These are phyloP conservation scores for Fusarium avenaceum DNA, from an alignment of 2,329 filamentous ascomycete species.

Conservation along the genomic window DNA sequence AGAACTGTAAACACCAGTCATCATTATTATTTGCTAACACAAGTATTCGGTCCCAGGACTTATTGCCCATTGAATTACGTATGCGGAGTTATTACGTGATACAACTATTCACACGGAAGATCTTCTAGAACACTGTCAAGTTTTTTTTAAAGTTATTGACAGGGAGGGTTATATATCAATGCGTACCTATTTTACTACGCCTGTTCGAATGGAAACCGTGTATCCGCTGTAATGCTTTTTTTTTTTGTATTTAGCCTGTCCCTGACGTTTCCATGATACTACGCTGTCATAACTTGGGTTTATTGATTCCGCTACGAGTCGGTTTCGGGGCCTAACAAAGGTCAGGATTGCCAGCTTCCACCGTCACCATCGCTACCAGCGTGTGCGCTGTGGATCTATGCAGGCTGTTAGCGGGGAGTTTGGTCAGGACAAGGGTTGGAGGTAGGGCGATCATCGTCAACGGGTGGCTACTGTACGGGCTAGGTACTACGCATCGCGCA, in stretches of 20 bases:
- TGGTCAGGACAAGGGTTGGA: slow-evolving; percentile 41
- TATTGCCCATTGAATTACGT: background rate
- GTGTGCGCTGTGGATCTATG: slow-evolving; percentile 32
- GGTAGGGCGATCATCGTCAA: slow-evolving; percentile 51
- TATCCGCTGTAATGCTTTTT: background rate
- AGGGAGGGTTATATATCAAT: background rate
- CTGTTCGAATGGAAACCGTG: background rate
- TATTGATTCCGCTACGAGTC: slow-evolving; percentile 15
- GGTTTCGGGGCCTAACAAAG: slow-evolving; percentile 7
- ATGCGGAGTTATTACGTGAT: background rate
- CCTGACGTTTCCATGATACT: background rate
- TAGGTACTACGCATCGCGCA: slow-evolving; percentile 10
- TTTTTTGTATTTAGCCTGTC: background rate
- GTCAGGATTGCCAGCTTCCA: slow-evolving; percentile 38
- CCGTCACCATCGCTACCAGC: slow-evolving; percentile 44
- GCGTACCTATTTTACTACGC: background rate
- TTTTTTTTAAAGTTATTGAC: background rate
- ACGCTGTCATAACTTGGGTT: slow-evolving; percentile 6
- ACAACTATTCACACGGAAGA: background rate
- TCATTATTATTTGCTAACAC: background rate
- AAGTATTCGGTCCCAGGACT: too few relatives aligned
- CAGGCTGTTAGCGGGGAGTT: slow-evolving; percentile 23
- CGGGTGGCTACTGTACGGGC: slow-evolving; percentile 42
- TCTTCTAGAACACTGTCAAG: background rate
- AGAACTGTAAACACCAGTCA: background rate